Percentiles rank a stretch among this genome's conserved stretches.
Conservation (phyloP, 1,284 basidiomycete species). For the Austropuccinia psidii region DNA sequence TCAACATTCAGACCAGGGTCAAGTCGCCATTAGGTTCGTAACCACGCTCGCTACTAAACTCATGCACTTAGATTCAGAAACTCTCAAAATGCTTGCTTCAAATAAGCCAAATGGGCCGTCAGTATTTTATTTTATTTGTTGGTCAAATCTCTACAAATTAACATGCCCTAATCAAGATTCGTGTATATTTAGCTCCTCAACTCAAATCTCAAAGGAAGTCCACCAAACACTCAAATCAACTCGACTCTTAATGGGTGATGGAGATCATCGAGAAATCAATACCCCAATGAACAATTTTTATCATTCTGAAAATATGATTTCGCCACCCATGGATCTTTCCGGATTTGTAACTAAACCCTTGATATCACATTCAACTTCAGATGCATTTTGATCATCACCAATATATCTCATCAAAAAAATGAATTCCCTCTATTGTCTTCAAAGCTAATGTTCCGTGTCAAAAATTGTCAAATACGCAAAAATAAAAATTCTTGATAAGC, state of each 20-base stretch:
- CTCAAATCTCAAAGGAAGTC: neutral
- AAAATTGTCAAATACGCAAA: no score
- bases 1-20: neutral
- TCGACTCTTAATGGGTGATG: conserved; percentile 1
- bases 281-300: neutral
- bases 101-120: neutral
- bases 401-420: no score
- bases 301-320: neutral
- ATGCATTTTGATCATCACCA: no score
- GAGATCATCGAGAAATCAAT: neutral
- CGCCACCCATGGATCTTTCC: neutral
- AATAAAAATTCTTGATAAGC: no score
- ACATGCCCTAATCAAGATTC: neutral
- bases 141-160: neutral
- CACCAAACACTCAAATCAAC: neutral
- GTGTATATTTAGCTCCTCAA: neutral
- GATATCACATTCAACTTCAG: no score
- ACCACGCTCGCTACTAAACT: neutral
- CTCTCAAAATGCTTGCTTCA: neutral
- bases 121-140: no score
- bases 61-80: conserved; percentile 1
- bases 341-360: no score
- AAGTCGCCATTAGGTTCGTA: neutral
- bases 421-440: no score
- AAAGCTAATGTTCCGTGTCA: no score